Conservation (phyloP, 176 grass and related monocot genomes). For the Themeda triandra region DNA sequence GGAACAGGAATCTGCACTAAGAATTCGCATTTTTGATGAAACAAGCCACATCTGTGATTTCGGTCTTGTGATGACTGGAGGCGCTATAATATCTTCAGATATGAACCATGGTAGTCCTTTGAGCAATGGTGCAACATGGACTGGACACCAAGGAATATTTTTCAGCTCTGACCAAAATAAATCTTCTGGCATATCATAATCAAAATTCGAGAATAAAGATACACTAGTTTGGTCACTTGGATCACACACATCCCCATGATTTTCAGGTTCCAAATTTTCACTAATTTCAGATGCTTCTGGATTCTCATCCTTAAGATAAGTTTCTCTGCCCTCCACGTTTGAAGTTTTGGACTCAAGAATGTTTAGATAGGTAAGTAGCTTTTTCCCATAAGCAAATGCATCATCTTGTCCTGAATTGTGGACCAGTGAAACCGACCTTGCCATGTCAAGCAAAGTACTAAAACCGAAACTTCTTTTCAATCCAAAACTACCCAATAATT, state of each 20-base stretch:
- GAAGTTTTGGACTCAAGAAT: conserved; percentile 62
- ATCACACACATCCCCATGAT: conserved; percentile 29
- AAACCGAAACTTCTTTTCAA: conserved; percentile 78
- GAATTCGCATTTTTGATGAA: conserved; percentile 85
- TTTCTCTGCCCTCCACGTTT: conserved; percentile 35
- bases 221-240: conserved; percentile 29
- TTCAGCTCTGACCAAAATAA: conserved; percentile 87
- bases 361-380: conserved; percentile 71
- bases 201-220: conserved; percentile 65
- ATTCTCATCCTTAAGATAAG: conserved; percentile 15
- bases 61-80: conserved; percentile 72
- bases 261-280: conserved; percentile 37
- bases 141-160: conserved; percentile 86
- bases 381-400: conserved; percentile 49
- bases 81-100: conserved; percentile 70
- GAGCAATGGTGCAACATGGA: conserved; percentile 57
- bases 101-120: conserved; percentile 82
- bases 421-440: conserved; percentile 74
- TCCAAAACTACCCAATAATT: conserved; percentile 72
- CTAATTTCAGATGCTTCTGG: conserved; percentile 31
- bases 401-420: conserved; percentile 56
- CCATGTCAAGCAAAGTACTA: conserved; percentile 81
- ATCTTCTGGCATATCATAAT: conserved; percentile 76
- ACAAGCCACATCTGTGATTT: conserved; percentile 92
- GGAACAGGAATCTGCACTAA: conserved; percentile 74